These are phyloP conservation scores for Mortierella sp. DNA, from an alignment of 371 early-diverging fungal genomes.

Conservation along the genomic window DNA sequence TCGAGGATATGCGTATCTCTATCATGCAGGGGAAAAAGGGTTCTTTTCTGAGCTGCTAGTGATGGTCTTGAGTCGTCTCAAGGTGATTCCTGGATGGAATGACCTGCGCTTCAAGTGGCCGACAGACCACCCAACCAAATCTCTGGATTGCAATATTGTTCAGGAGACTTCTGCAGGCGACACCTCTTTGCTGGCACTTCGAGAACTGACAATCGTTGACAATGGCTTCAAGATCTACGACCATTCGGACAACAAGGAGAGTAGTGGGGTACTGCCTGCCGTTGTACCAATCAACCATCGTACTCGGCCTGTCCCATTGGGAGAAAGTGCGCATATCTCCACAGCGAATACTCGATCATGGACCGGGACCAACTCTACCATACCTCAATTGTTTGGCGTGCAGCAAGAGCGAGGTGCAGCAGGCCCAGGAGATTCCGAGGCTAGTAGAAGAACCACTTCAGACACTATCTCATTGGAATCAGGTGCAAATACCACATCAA, in stretches of 20 bases:
- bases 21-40: conserved; percentile 34
- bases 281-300: too few species aligned
- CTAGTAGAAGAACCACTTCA: background rate
- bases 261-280: too few species aligned
- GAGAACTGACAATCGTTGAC: conserved; percentile 6
- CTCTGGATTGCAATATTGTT: background rate
- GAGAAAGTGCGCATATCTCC: background rate
- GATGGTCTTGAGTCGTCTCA: conserved; percentile 16
- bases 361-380: conserved; percentile 9
- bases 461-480: background rate
- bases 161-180: background rate
- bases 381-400: conserved; percentile 1
- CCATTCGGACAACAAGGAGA: background rate
- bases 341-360: background rate
- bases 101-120: background rate
- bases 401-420: conserved; percentile 5
- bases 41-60: conserved; percentile 30
- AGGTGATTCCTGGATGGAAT: conserved; percentile 9
- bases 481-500: background rate
- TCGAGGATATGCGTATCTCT: conserved; percentile 33
- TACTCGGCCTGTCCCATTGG: too few species aligned
- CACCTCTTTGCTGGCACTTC: background rate
- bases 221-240: conserved; percentile 5
- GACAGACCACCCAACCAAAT: background rate
- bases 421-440: too few species aligned